Conservation (phyloP, 306 rosid species). For the Gynostemma pentaphyllum region DNA sequence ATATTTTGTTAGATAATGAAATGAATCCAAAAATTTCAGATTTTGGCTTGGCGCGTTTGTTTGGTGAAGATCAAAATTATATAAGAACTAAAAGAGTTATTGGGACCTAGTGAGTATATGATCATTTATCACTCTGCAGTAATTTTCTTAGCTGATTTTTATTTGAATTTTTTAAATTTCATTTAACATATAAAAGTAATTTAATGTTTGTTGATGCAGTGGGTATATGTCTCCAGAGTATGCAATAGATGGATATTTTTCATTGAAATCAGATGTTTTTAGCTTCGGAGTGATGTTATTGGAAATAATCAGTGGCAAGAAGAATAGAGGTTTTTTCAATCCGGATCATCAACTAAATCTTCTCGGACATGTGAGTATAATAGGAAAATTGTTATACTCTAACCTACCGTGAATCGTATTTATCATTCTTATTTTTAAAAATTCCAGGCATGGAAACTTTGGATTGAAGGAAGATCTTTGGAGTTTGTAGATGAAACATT, state of each 20-base stretch:
- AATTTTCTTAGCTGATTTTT: neutral
- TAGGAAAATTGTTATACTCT: neutral
- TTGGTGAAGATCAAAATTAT: conserved; percentile 16
- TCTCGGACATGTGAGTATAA: conserved; percentile 13
- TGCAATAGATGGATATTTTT: conserved; percentile 16
- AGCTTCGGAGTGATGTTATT: conserved; percentile 37
- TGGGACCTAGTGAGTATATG: conserved; percentile 27
- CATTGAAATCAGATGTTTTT: conserved; percentile 26
- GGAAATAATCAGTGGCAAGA: conserved; percentile 36
- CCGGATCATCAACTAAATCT: conserved; percentile 14
- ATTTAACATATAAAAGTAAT: neutral
- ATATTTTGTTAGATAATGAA: conserved; percentile 21
- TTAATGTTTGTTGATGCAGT: neutral
- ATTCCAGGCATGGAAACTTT: conserved; percentile 15
- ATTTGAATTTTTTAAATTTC: too few relatives aligned
- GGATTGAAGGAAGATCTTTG: conserved; percentile 13
- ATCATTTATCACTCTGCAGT: too few relatives aligned
- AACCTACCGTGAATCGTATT: too few relatives aligned
- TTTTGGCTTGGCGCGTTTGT: conserved; percentile 30
- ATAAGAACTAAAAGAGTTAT: conserved; percentile 22
- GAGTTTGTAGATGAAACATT: conserved; percentile 7
- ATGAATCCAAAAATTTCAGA: conserved; percentile 33
- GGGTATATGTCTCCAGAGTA: conserved; percentile 27
- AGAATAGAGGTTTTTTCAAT: conserved; percentile 13
- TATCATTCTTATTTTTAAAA: neutral